Evolutionary conservation across 2,329 filamentous ascomycete species (phyloP).

Genomic region (Macroventuria anomochaeta): DNA sequence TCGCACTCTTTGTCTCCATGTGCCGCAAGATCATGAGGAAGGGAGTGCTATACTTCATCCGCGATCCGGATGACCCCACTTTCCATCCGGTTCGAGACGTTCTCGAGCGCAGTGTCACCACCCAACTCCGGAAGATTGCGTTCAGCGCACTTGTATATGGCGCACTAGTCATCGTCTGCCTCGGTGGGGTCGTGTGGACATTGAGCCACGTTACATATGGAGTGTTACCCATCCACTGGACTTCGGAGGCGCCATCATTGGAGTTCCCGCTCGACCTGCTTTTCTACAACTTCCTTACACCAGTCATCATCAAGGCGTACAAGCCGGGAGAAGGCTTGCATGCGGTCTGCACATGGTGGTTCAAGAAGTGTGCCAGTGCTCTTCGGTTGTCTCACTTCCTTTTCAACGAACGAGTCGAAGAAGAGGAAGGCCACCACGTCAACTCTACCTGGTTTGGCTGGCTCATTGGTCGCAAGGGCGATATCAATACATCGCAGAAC

Average conservation of each 20-base stretch:
- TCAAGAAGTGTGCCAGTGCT: constrained; percentile 79
- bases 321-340: constrained; percentile 85
- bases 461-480: constrained; percentile 56
- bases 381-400: constrained; percentile 90
- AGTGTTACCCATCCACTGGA: constrained; percentile 91
- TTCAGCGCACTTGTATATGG: constrained; percentile 97
- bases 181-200: constrained; percentile 96
- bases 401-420: constrained; percentile 79
- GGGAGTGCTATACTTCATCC: constrained; percentile 96
- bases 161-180: constrained; percentile 86
- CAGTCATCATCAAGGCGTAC: constrained; percentile 81
- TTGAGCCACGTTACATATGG: constrained; percentile 70
- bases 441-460: constrained; percentile 66
- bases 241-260: constrained; percentile 86
- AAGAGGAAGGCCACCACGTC: constrained; percentile 78
- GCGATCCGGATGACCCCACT: constrained; percentile 96
- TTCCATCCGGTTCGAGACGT: constrained; percentile 98
- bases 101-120: constrained; percentile 87
- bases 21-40: constrained; percentile 96
- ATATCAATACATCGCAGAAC: constrained; percentile 46
- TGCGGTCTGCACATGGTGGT: constrained; percentile 94
- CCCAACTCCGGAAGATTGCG: constrained; percentile 92
- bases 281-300: constrained; percentile 97
- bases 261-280: constrained; percentile 94
- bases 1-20: constrained; percentile 98